phyloP scores from a whole-genome alignment of 768 basidiomycete genomes.

The Pleurotus djamor region DNA sequence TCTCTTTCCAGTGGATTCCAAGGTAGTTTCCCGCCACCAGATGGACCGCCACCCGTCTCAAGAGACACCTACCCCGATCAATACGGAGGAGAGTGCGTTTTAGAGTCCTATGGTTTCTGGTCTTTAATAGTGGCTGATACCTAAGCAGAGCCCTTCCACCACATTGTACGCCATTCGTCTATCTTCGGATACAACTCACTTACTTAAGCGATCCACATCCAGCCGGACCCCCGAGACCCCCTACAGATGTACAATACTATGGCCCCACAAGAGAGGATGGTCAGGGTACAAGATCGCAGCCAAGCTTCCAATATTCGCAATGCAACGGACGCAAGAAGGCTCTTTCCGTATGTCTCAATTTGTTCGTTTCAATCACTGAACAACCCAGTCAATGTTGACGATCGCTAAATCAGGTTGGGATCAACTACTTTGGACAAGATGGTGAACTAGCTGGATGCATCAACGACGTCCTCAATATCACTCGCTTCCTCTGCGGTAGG shows the following conservation, averaged over 20 bases:
- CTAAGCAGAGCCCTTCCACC: no score
- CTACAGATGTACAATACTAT: conserved; percentile 56
- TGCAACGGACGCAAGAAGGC: conserved; percentile 89
- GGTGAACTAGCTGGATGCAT: conserved; percentile 80
- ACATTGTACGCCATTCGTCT: background rate
- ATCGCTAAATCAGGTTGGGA: conserved; percentile 64
- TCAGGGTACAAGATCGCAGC: conserved; percentile 45
- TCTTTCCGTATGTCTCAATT: conserved; percentile 60
- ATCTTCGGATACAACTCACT: background rate
- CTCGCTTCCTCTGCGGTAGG: conserved; percentile 69
- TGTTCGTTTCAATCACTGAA: conserved; percentile 5
- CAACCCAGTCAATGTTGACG: background rate
- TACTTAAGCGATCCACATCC: conserved; percentile 10
- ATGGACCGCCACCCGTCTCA: background rate
- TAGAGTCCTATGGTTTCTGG: conserved; percentile 2
- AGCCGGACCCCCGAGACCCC: conserved; percentile 51
- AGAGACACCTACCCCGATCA: conserved; percentile 18
- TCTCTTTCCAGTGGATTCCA: conserved; percentile 42
- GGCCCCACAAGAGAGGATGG: conserved; percentile 52
- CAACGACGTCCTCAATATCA: conserved; percentile 86
- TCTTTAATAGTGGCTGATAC: background rate
- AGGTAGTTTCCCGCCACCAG: conserved; percentile 12
- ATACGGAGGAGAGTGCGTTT: conserved; percentile 10
- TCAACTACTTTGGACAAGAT: conserved; percentile 75
- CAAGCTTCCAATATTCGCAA: conserved; percentile 84